Base-by-base conservation (phyloP, 2,329 filamentous ascomycete genomes). In the Apiospora arundinis region DNA sequence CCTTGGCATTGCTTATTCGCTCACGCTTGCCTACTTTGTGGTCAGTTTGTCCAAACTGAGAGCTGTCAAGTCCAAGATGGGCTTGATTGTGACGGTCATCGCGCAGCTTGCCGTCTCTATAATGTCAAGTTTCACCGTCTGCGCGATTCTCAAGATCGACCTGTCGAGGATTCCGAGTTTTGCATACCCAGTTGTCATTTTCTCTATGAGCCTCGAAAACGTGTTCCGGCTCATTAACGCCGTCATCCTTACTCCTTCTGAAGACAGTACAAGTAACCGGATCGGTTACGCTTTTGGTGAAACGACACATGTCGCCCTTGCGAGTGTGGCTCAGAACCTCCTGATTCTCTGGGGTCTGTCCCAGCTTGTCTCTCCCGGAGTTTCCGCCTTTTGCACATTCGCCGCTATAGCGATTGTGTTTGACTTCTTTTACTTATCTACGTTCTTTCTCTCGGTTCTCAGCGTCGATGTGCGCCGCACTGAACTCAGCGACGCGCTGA, bases 201-300 rank as follows among this genome's bases (percentile, higher is more conserved):
- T 95, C 49, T 88, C 91, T 49, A 91, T 94, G 82, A 94, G 93
- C 68, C 83, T 95, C 44, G 93, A 95, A 76, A 95, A 95, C 76
- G 92, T 93, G 74, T 92, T 95, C 77, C 87, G 92, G 23, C 84
- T 95, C 46, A 93, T 95, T 80, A 94, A 95, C 77, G 90, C 92
- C 8, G 92, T 95, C 49, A 90, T 95, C 45, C 85, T 91, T 70
- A 94, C 92, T 0, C 91, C 92, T 0, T 85, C 91, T 0, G 90
- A 93, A 74, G 88, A 92, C 79, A 89, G 86, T 72, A 92, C 92
- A 4, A 90, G 91, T 70, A 87, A 86, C 71, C 88, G 93, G 67
- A 92, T 95, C 52, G 91, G 92, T 0, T 88, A 92, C 73, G 93
- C 93, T 1, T 89, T 95, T 74, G 93, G 92, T 14, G 87, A 93